Evolutionary conservation across 352 stramenopile genomes (phyloP), one percentile per base, ranked within the genome.

Genomic region (Pythium brachiatum): DNA sequence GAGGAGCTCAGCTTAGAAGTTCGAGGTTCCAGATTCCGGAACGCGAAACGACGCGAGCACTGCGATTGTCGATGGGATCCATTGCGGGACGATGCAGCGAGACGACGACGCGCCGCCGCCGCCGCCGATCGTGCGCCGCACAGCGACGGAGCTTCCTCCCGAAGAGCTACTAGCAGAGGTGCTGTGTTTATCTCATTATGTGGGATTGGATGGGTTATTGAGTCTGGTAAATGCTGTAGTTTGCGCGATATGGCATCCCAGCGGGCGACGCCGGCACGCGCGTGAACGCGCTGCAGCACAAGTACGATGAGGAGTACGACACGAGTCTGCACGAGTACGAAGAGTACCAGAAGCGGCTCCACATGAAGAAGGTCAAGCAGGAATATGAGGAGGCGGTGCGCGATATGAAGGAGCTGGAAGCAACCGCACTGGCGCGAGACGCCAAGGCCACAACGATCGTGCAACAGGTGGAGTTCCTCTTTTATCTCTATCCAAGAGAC

Each of bases 151-250:
- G 38, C 57, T 91, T 13, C 60, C 71, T 18, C 66, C 73, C 0
- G 82, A 91, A 16, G 82, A 91, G 29, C 53, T 88, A 16, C 79
- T 86, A 43, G 74, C 65, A 16, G 82, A 91, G 78, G 81, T 88
- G 59, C 47, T 47, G 34, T 9, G 1, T 11, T 7, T 34, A n/a
- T n/a, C n/a, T n/a, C n/a, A n/a, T n/a, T n/a, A n/a, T n/a, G n/a
- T n/a, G n/a, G n/a, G n/a, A n/a, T n/a, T 12, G 36, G 3, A 21
- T 44, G 16, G 36, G 15, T 44, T 13, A 44, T 44, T 44, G 36
- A 21, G n/a, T n/a, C 36, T 15, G 36, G 8, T 44, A 6, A 21
- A 8, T 52, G 11, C 7, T 23, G 0, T 57, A 90, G 81, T 87
- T 81, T 51, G 43, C 59, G 36, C 72, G 75, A 21, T 89, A 91